These are phyloP conservation scores for Sarocladiaceae sp. DNA, from an alignment of 2,329 filamentous ascomycete species.

Conservation along the genomic window DNA sequence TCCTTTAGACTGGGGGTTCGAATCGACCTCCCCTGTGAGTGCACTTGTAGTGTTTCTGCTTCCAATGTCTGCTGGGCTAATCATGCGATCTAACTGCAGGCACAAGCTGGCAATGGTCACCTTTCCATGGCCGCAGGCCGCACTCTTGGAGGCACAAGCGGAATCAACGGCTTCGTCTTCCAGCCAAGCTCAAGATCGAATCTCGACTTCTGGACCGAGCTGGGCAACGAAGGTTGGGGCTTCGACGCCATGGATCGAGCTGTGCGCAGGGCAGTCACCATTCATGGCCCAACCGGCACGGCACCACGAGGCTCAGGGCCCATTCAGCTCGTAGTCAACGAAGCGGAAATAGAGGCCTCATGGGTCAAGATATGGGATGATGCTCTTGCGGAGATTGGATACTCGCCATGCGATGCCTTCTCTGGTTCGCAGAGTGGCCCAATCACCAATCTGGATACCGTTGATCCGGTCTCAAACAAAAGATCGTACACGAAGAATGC, in stretches of 20 bases:
- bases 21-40: slow-evolving; percentile 5
- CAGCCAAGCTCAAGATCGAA: slow-evolving; percentile 14
- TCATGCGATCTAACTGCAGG: neutral
- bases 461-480: slow-evolving; percentile 19
- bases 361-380: neutral
- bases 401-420: slow-evolving; percentile 16
- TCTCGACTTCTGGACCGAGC: slow-evolving; percentile 20
- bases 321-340: neutral
- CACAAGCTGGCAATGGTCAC: neutral
- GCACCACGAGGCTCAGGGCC: neutral
- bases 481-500: slow-evolving; percentile 21
- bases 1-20: slow-evolving; percentile 8
- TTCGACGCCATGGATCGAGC: neutral
- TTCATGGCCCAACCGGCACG: neutral
- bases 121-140: slow-evolving; percentile 15
- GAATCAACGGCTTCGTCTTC: slow-evolving; percentile 23
- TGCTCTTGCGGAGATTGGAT: slow-evolving; percentile 13
- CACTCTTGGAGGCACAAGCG: slow-evolving; percentile 23
- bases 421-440: slow-evolving; percentile 15
- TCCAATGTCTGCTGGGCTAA: too few species aligned
- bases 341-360: neutral
- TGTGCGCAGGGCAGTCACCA: neutral
- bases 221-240: neutral
- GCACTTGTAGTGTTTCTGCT: neutral
- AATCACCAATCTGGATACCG: slow-evolving; percentile 13